Percentiles rank a stretch among this genome's conserved stretches.
Evolutionary conservation across 345 rosid species (phyloP).

Genomic region (Orychophragmus violaceus): DNA sequence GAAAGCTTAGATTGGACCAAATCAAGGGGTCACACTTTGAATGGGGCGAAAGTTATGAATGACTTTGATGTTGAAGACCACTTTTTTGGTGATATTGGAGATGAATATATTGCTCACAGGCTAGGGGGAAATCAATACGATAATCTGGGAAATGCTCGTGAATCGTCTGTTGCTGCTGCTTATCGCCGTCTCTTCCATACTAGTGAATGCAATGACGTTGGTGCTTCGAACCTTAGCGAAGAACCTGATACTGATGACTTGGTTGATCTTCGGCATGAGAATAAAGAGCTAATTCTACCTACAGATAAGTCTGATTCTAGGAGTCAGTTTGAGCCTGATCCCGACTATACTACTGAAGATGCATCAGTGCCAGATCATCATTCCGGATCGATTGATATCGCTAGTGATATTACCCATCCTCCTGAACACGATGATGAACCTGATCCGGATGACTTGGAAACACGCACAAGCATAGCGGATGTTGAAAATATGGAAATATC

Average conservation of each 20-base stretch:
- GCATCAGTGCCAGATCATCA: neutral
- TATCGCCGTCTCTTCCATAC: slow-evolving; percentile 46
- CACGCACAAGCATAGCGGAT: neutral
- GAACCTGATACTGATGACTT: slow-evolving; percentile 69
- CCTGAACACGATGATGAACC: slow-evolving; percentile 40
- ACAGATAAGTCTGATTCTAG: slow-evolving; percentile 13
- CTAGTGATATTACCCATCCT: slow-evolving; percentile 7
- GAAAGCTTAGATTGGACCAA: slow-evolving; percentile 85
- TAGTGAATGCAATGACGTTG: slow-evolving; percentile 17
- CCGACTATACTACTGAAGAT: slow-evolving; percentile 28
- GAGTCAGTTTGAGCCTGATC: slow-evolving; percentile 44
- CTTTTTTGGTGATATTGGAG: slow-evolving; percentile 23
- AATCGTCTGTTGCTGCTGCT: slow-evolving; percentile 86
- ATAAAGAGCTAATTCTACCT: neutral
- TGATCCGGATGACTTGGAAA: slow-evolving; percentile 54
- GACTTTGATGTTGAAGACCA: slow-evolving; percentile 44
- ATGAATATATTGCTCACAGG: slow-evolving; percentile 34
- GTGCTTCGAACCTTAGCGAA: slow-evolving; percentile 33
- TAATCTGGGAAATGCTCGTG: slow-evolving; percentile 59
- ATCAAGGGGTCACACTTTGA: slow-evolving; percentile 65
- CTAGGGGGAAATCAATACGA: slow-evolving; percentile 63
- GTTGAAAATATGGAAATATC: slow-evolving; percentile 8
- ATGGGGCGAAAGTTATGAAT: slow-evolving; percentile 30
- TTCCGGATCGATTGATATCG: slow-evolving; percentile 4
- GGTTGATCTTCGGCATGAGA: slow-evolving; percentile 14